Evolutionary conservation across 2,329 filamentous ascomycete species (phyloP).

Genomic region (Aureobasidium namibiae): DNA sequence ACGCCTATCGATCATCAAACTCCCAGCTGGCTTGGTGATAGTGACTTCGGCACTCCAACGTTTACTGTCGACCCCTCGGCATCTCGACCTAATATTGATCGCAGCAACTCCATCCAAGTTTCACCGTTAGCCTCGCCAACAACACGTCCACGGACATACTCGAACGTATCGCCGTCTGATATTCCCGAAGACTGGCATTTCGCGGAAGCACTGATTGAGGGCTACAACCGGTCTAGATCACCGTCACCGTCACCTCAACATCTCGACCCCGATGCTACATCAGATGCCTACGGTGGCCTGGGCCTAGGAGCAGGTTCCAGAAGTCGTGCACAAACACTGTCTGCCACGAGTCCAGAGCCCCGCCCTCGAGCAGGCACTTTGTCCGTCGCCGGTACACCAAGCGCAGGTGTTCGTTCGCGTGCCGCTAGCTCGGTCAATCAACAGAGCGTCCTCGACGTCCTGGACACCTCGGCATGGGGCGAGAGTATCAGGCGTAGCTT

Average conservation of each 20-base stretch:
- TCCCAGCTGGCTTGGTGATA: constrained; percentile 27
- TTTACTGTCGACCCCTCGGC: constrained; percentile 13
- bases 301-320: background rate
- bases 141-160: constrained; percentile 13
- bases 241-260: constrained; percentile 16
- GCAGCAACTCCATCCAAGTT: constrained; percentile 25
- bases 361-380: background rate
- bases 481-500: constrained; percentile 86
- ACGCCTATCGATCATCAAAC: constrained; percentile 21
- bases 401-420: constrained; percentile 40
- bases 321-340: background rate
- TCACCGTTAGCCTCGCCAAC: constrained; percentile 18
- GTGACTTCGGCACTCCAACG: constrained; percentile 19
- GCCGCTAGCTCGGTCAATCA: constrained; percentile 64
- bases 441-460: constrained; percentile 70
- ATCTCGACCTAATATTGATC: background rate
- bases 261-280: background rate
- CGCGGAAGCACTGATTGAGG: constrained; percentile 1
- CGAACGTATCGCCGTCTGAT: background rate
- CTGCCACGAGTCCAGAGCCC: background rate
- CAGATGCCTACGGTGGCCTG: constrained; percentile 1
- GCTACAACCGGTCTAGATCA: constrained; percentile 17
- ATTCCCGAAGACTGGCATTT: constrained; percentile 13
- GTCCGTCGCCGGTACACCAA: background rate
- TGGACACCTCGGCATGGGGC: constrained; percentile 87